Conservation (phyloP, 2,329 filamentous ascomycete genomes). For the Monilinia fructicola region DNA sequence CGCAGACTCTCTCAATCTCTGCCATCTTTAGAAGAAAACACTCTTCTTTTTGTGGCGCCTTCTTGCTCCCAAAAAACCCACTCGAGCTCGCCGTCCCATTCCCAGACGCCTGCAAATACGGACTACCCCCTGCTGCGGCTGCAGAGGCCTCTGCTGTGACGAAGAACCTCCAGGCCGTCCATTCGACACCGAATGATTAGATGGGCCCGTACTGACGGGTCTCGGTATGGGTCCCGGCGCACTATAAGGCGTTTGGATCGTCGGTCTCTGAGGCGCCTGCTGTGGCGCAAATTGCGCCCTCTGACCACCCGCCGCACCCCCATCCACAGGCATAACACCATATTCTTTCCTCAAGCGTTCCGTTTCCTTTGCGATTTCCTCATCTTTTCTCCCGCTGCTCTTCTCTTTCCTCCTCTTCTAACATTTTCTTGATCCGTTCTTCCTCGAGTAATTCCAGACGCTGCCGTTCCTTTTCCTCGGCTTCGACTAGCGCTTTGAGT, state of each 20-base stretch:
- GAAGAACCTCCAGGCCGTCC: slow-evolving; percentile 18
- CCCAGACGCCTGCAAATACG: slow-evolving; percentile 37
- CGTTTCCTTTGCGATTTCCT: slow-evolving; percentile 74
- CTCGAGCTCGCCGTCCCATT: slow-evolving; percentile 45
- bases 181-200: neutral
- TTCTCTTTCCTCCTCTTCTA: slow-evolving; percentile 62
- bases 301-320: neutral
- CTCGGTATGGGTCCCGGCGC: slow-evolving; percentile 28
- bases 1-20: neutral
- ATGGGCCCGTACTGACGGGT: slow-evolving; percentile 20
- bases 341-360: slow-evolving; percentile 72
- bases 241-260: slow-evolving; percentile 20
- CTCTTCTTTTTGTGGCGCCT: slow-evolving; percentile 40
- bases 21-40: slow-evolving; percentile 33
- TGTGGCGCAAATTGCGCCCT: slow-evolving; percentile 20
- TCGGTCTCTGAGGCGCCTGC: slow-evolving; percentile 28
- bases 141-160: slow-evolving; percentile 32
- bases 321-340: slow-evolving; percentile 44
- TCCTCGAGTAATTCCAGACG: slow-evolving; percentile 58
- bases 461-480: slow-evolving; percentile 35
- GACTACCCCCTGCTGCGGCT: slow-evolving; percentile 5
- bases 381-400: slow-evolving; percentile 56
- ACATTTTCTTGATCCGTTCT: slow-evolving; percentile 61
- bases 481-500: slow-evolving; percentile 20
- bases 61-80: slow-evolving; percentile 45